Base-by-base conservation (phyloP, 208 protist species). In the Acanthamoeba sp. region DNA sequence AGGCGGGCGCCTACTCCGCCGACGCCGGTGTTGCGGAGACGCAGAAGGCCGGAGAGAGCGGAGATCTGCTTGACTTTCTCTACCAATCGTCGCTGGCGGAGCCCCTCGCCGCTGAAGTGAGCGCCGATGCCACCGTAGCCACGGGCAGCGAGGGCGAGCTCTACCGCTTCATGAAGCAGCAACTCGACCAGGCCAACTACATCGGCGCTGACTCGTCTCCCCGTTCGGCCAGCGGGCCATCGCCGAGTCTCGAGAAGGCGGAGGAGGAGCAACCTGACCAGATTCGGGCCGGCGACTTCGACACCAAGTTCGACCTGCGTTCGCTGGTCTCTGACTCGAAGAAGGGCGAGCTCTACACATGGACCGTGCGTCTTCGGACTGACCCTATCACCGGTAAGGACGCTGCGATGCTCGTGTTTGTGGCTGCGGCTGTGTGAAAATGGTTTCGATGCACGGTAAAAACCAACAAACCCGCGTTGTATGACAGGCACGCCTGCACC, bases 81-180 rank as follows among this genome's bases (percentile, higher is more conserved):
- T 62, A 62, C 55, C 55, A 62, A 22, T 62, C 55, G 55, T 16
- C 55, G 5, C 55, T 27, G 22, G 7, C 55, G 20, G 55, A 62
- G 55, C 20, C 4, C 55, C 7, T 62, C 22, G 10, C 55, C 5
- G 6, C 55, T 6, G 55, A 22, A 6, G 22, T 6, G 55, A 62
- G 55, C 22, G 55, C 22, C 0, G 62, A 34, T 36, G 27, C 0
- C 27, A 7, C 12, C 27, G 20, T 3, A 16, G 5, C 62, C 10
- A 36, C 62, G 3, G 7, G 62, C 29, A 29, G n/a, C 29, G 62
- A 69, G 27, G 62, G 62, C 62, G 62, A 69, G 9, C 29, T 69
- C 9, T 69, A 69, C 29, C 62, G 62, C n/a, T 69, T 69, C 62
- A 69, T 69, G 62, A 69, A 69, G 29, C n/a, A 69, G 29, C 62